These are phyloP conservation scores for Euphorbia schlechtendalii DNA, from an alignment of 441 rosid species.

Conservation along the genomic window DNA sequence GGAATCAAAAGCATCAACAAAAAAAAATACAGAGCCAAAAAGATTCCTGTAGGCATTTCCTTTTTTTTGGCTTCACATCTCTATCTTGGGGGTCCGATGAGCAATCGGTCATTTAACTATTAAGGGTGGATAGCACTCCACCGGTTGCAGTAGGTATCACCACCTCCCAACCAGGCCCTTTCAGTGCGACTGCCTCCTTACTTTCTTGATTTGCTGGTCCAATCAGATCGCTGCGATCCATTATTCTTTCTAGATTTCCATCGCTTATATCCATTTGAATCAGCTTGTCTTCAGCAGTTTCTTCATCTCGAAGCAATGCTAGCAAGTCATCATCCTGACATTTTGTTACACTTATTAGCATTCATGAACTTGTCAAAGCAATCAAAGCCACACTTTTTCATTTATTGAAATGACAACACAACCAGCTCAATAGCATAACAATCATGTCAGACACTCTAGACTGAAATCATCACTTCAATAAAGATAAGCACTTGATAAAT, in stretches of 20 bases:
- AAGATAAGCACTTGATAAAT: too few relatives aligned
- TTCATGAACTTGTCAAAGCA: too few relatives aligned
- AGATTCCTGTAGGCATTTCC: too few relatives aligned
- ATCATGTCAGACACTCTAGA: too few relatives aligned
- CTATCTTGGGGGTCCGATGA: background rate
- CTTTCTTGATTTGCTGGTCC: constrained; percentile 25
- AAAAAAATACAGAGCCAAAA: too few relatives aligned
- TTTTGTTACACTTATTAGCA: background rate
- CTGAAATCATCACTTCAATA: too few relatives aligned
- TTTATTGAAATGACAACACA: too few relatives aligned
- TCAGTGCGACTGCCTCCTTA: constrained; percentile 41
- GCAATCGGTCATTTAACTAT: constrained; percentile 32
- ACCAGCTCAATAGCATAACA: too few relatives aligned
- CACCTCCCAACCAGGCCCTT: constrained; percentile 99
- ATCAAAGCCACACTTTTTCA: too few relatives aligned
- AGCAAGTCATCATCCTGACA: constrained; percentile 78
- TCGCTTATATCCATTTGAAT: constrained; percentile 82
- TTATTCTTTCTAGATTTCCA: constrained; percentile 59
- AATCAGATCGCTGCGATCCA: constrained; percentile 75
- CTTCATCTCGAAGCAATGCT: constrained; percentile 64
- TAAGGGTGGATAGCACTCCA: constrained; percentile 78
- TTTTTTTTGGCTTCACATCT: too few relatives aligned
- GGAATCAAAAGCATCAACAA: background rate
- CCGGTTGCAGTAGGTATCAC: constrained; percentile 66
- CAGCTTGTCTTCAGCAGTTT: constrained; percentile 79